phyloP scores from a whole-genome alignment of 495 filamentous ascomycete genomes.

The Stereocaulon alpinum region DNA sequence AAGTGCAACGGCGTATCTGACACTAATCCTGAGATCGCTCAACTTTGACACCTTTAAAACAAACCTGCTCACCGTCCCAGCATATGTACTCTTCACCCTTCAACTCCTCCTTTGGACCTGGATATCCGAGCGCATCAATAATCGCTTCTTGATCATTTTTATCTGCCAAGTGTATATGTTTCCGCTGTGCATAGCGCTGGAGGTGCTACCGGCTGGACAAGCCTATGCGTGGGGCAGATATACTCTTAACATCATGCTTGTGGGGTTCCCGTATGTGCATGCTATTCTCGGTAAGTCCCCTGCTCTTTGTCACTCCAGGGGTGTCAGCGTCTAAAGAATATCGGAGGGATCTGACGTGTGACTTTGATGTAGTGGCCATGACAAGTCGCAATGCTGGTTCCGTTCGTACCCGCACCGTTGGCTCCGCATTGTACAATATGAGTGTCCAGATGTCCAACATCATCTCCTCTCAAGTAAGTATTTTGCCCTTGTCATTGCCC shows the following conservation, averaged over 20 bases:
- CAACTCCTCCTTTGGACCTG: constrained; percentile 43
- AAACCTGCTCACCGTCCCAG: constrained; percentile 59
- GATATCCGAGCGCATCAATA: constrained; percentile 47
- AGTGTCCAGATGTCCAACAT: constrained; percentile 55
- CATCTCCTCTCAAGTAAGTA: constrained; percentile 49
- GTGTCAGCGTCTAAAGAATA: no score
- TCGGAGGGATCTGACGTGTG: no score
- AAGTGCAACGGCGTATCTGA: constrained; percentile 48
- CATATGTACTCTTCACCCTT: constrained; percentile 37
- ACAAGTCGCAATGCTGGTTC: constrained; percentile 27
- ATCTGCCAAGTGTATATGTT: constrained; percentile 48
- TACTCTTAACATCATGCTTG: constrained; percentile 17
- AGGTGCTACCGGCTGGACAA: constrained; percentile 28
- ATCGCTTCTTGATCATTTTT: constrained; percentile 41
- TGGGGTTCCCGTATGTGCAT: constrained; percentile 27
- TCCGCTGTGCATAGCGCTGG: constrained; percentile 44
- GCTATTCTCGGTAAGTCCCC: constrained; percentile 21
- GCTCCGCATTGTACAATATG: constrained; percentile 58
- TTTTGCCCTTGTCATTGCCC: no score
- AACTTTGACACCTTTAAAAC: constrained; percentile 59
- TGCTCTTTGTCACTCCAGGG: no score
- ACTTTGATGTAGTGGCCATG: constrained; percentile 12
- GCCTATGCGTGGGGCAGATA: constrained; percentile 10
- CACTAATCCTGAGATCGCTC: constrained; percentile 46
- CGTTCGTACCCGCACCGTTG: constrained; percentile 28